These are phyloP conservation scores for Trametes villosa DNA, from an alignment of 768 basidiomycete species.

Conservation along the genomic window DNA sequence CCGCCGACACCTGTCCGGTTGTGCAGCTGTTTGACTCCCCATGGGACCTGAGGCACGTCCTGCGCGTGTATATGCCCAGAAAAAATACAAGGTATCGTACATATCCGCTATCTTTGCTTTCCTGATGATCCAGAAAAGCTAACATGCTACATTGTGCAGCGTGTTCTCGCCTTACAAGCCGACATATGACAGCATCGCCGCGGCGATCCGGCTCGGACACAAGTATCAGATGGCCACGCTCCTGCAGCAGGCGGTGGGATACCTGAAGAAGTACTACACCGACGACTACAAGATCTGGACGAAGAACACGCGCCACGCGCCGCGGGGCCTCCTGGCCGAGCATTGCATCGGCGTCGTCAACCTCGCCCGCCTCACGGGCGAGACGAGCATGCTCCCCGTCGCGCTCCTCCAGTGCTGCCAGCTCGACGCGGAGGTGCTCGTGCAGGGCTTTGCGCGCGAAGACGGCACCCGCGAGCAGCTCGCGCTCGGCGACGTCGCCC, in stretches of 20 bases:
- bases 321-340: not conserved
- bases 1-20: not conserved
- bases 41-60: not conserved
- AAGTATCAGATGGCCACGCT: constrained; percentile 20
- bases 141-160: too few species aligned
- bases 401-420: constrained; percentile 3
- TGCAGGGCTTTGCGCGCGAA: not conserved
- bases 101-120: too few species aligned
- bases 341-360: constrained; percentile 15
- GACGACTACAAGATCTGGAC: constrained; percentile 6
- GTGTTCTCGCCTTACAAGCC: too few species aligned
- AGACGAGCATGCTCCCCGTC: constrained; percentile 1
- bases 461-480: constrained; percentile 2
- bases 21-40: not conserved
- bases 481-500: not conserved
- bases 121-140: too few species aligned
- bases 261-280: constrained; percentile 10
- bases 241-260: not conserved
- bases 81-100: not conserved
- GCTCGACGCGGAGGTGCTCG: not conserved
- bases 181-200: not conserved
- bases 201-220: constrained; percentile 10
- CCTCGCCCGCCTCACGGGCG: constrained; percentile 11
- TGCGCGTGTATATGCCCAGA: not conserved
- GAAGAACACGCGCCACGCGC: not conserved